Percentiles rank a stretch among this genome's conserved stretches.
Conservation (phyloP, 495 filamentous ascomycete genomes). For the Ascobolus immersus region DNA sequence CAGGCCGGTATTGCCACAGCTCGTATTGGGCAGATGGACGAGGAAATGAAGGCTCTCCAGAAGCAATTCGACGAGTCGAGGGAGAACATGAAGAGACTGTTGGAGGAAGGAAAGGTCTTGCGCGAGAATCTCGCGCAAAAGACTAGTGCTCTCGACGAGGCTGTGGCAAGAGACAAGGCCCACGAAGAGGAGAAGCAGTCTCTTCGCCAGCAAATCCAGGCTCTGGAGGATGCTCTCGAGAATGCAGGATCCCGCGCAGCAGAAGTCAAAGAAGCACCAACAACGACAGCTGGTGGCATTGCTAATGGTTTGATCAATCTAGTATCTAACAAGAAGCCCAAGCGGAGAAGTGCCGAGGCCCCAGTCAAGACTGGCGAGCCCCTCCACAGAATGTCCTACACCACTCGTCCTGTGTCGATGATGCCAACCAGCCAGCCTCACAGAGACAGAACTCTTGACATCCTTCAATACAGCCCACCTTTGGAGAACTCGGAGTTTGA, state of each 20-base stretch:
- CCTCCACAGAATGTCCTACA: constrained; percentile 62
- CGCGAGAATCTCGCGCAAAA: constrained; percentile 51
- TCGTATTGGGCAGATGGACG: constrained; percentile 63
- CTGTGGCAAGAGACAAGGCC: constrained; percentile 38
- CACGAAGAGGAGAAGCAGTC: constrained; percentile 62
- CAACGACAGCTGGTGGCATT: constrained; percentile 55
- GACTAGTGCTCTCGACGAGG: constrained; percentile 49
- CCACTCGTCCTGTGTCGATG: constrained; percentile 89
- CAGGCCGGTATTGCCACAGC: constrained; percentile 89
- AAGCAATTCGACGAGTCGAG: constrained; percentile 61
- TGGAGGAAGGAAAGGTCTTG: constrained; percentile 67
- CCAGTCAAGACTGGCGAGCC: constrained; percentile 6
- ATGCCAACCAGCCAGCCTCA: constrained; percentile 34
- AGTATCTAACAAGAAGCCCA: constrained; percentile 90
- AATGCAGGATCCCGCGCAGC: constrained; percentile 46
- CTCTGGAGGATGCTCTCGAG: constrained; percentile 83
- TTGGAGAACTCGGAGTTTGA: constrained; percentile 78
- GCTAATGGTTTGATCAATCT: constrained; percentile 74
- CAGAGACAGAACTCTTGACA: constrained; percentile 9
- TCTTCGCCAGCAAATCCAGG: constrained; percentile 62
- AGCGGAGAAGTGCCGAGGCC: constrained; percentile 69
- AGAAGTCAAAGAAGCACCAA: constrained; percentile 67
- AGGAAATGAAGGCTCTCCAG: constrained; percentile 82
- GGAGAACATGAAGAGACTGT: constrained; percentile 68
- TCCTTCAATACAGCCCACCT: constrained; percentile 34